Evolutionary conservation across 345 rosid species (phyloP), one percentile per base, ranked within the genome.

Genomic region (Nasturtium officinale): DNA sequence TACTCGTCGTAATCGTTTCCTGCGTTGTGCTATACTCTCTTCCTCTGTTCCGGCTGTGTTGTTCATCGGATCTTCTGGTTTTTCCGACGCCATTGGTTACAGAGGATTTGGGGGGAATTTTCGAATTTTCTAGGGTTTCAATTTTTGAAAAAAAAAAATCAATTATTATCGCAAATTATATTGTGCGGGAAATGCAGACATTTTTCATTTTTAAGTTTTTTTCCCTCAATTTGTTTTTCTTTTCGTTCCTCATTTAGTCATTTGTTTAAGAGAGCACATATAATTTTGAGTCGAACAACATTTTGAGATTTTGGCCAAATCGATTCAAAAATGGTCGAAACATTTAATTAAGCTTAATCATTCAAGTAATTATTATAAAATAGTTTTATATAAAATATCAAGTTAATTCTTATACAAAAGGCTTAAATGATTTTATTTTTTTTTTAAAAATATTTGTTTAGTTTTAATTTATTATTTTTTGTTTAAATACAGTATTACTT

Each of bases 1-100:
- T 70, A 95, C 99, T 50, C 99, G 90, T 62, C 99, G 86, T 61
- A 85, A 78, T 8, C 96, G 93, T 73, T 88, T 91, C 80, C 78
- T 79, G 30, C 81, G 80, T 38, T 80, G 80, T 0, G 95, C 97
- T 26, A 85, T 43, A 37, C 90, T 85, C 73, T 87, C 97, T 50
- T 87, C 96, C 40, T 86, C 97, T 16, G 96, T 88, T 63, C 78
- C 92, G 56, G 81, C 80, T 1, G 82, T 75, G 64, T 72, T 82
- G 85, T 77, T 64, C 67, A 75, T 69, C 15, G 77, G 79, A 43
- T 87, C 87, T 37, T 82, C 85, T 5, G 74, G 85, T 2, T 71
- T 79, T 65, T 67, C 79, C 20, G 90, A 85, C 9, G 83, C 82
- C 90, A 87, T 85, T 20, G 66, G 61, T 18, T 18, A 33, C 48